Conservation (phyloP, 2,329 filamentous ascomycete genomes). For the Exophiala dermatitidis region DNA sequence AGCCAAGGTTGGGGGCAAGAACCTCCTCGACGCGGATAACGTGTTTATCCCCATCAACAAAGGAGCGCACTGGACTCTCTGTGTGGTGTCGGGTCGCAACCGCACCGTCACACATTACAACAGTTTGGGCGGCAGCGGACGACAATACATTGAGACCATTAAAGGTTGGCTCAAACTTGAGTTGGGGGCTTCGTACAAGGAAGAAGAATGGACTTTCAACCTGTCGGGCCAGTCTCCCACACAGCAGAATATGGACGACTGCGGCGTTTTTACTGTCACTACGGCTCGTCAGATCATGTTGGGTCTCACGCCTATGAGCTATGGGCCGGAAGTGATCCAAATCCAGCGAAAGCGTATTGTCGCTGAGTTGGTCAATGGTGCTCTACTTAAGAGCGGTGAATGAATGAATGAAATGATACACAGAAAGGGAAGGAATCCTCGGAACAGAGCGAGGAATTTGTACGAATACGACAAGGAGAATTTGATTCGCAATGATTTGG, state of each 20-base stretch:
- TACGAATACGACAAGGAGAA: too few relatives aligned
- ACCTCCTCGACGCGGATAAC: conserved; percentile 40
- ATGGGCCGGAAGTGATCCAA: conserved; percentile 36
- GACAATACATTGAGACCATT: conserved; percentile 31
- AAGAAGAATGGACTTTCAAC: conserved; percentile 39
- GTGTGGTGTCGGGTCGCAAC: conserved; percentile 39
- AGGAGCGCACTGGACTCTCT: conserved; percentile 42
- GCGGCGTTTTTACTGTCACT: conserved; percentile 45
- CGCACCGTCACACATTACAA: conserved; percentile 45
- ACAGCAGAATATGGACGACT: conserved; percentile 44
- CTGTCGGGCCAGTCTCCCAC: conserved; percentile 32
- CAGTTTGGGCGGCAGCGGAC: conserved; percentile 35
- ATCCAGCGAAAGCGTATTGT: conserved; percentile 41
- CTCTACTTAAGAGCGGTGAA: conserved; percentile 29
- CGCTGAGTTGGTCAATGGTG: conserved; percentile 39
- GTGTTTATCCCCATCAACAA: conserved; percentile 45
- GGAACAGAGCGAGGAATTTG: too few relatives aligned
- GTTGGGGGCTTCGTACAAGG: conserved; percentile 35
- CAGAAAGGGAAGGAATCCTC: too few relatives aligned
- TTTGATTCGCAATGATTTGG: too few relatives aligned
- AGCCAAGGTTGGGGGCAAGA: conserved; percentile 42
- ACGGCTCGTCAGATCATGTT: conserved; percentile 44
- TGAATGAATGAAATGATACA: conserved; percentile 1
- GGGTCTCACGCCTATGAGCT: conserved; percentile 36
- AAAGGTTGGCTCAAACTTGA: conserved; percentile 40